Conservation (phyloP, 202 grass and related monocot species). For the Eragrostis tef region DNA sequence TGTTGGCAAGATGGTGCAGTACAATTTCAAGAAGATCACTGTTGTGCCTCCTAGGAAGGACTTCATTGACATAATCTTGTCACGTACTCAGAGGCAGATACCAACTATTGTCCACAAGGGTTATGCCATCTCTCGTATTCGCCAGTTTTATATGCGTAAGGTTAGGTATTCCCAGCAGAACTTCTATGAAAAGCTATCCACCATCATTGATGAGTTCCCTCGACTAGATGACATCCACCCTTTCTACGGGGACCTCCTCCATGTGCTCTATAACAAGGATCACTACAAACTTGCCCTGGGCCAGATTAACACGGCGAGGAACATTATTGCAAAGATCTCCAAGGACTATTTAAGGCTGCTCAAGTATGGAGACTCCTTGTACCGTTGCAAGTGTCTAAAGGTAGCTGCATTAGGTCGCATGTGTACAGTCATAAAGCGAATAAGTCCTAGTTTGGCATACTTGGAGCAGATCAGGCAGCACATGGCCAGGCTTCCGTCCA, state of each 20-base stretch:
- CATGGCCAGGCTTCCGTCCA: slow-evolving; percentile 84
- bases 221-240: slow-evolving; percentile 72
- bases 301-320: slow-evolving; percentile 74
- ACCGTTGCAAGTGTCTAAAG: slow-evolving; percentile 81
- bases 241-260: slow-evolving; percentile 71
- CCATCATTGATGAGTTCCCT: slow-evolving; percentile 79
- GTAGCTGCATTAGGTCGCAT: slow-evolving; percentile 69
- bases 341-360: slow-evolving; percentile 76
- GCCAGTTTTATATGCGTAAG: slow-evolving; percentile 90
- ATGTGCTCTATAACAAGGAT: slow-evolving; percentile 88
- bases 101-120: slow-evolving; percentile 89
- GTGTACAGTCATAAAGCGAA: slow-evolving; percentile 62
- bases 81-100: slow-evolving; percentile 81
- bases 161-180: slow-evolving; percentile 78
- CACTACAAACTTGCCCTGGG: slow-evolving; percentile 94
- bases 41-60: slow-evolving; percentile 82
- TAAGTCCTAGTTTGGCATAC: slow-evolving; percentile 78
- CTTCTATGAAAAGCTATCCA: slow-evolving; percentile 80
- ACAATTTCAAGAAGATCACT: slow-evolving; percentile 87
- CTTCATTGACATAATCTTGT: slow-evolving; percentile 83
- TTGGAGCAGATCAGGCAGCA: slow-evolving; percentile 87
- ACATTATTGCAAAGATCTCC: slow-evolving; percentile 72
- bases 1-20: slow-evolving; percentile 64
- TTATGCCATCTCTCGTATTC: slow-evolving; percentile 66
- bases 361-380: slow-evolving; percentile 72